Evolutionary conservation across 2,329 filamentous ascomycete genomes (phyloP).

Genomic region (Fusarium virguliforme): DNA sequence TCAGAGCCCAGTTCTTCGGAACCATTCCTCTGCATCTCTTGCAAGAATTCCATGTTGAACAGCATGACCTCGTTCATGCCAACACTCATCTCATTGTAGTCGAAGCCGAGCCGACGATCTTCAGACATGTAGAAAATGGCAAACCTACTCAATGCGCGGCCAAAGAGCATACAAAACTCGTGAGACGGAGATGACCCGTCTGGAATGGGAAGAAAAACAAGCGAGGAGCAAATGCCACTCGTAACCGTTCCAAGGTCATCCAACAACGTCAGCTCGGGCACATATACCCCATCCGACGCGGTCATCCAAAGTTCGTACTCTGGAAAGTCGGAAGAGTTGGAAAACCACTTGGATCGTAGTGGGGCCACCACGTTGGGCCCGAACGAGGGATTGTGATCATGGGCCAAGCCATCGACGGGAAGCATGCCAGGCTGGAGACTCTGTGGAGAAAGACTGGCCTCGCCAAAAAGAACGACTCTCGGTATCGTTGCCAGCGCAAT

Average conservation of each 20-base stretch:
- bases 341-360: slow-evolving; percentile 3
- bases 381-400: slow-evolving; percentile 4
- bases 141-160: not conserved
- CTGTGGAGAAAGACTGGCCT: not conserved
- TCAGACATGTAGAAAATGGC: not conserved
- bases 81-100: not conserved
- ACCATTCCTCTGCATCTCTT: not conserved
- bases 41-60: not conserved
- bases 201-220: not conserved
- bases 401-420: not conserved
- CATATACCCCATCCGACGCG: slow-evolving; percentile 1
- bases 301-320: slow-evolving; percentile 1
- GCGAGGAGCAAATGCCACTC: not conserved
- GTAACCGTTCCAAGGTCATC: not conserved
- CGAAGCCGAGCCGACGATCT: not conserved
- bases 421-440: not conserved
- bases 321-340: not conserved
- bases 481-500: slow-evolving; percentile 4
- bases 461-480: slow-evolving; percentile 6
- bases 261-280: not conserved
- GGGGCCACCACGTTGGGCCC: not conserved
- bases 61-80: not conserved
- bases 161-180: not conserved
- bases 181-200: not conserved
- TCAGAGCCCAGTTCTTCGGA: not conserved